Evolutionary conservation across 805 yeast genomes (phyloP).

Genomic region (Metschnikowia lochheadii): DNA sequence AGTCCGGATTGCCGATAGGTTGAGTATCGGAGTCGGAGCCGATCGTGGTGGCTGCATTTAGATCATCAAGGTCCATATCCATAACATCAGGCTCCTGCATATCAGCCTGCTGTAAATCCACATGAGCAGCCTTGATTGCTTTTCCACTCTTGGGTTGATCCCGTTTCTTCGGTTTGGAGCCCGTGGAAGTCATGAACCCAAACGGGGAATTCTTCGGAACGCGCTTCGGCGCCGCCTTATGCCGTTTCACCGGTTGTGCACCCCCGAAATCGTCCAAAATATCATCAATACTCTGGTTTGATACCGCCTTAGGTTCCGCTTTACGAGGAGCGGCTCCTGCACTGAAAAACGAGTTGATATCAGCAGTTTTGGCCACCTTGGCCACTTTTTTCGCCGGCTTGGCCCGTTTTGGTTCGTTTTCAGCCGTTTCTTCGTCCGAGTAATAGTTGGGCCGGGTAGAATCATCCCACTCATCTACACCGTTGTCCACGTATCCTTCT

Average conservation of each 20-base stretch:
- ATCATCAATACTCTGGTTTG: slow-evolving; percentile 19
- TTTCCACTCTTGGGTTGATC: background rate
- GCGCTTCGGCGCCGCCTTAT: slow-evolving; percentile 21
- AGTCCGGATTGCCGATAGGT: background rate
- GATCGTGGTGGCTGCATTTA: background rate
- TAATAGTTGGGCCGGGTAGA: slow-evolving; percentile 46
- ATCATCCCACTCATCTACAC: slow-evolving; percentile 84
- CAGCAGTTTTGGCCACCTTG: slow-evolving; percentile 41
- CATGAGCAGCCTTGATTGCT: background rate
- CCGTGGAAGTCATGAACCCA: slow-evolving; percentile 25
- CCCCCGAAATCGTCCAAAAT: slow-evolving; percentile 18
- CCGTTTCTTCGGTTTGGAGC: slow-evolving; percentile 12
- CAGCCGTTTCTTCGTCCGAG: slow-evolving; percentile 52
- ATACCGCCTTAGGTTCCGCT: slow-evolving; percentile 16
- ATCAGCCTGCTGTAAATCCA: background rate
- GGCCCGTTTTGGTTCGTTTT: slow-evolving; percentile 21
- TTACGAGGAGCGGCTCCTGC: slow-evolving; percentile 9
- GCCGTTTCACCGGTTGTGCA: slow-evolving; percentile 11
- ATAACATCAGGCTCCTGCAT: background rate
- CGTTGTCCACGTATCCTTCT: slow-evolving; percentile 89
- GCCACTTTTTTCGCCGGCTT: slow-evolving; percentile 31
- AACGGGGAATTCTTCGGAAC: slow-evolving; percentile 30
- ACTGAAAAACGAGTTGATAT: slow-evolving; percentile 52
- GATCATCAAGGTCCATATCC: background rate
- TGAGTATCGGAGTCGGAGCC: background rate